phyloP scores from a whole-genome alignment of 371 early-diverging fungal genomes.

The Actinomortierella ambigua region DNA sequence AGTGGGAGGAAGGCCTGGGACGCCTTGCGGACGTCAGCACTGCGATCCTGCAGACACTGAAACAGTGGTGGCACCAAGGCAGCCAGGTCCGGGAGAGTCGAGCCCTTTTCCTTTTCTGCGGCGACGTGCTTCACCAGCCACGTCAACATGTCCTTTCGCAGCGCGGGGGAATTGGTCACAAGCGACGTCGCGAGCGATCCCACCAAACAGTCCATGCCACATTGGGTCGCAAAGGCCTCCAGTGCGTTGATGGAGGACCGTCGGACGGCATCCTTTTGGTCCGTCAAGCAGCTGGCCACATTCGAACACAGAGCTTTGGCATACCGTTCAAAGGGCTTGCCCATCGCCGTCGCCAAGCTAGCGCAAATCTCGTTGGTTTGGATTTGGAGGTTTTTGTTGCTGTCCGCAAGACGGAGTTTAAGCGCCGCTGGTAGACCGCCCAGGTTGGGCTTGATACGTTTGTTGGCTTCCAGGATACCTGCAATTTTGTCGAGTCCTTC shows the following conservation, averaged over 20 bases:
- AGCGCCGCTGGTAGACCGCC: constrained; percentile 84
- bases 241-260: constrained; percentile 76
- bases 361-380: constrained; percentile 77
- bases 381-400: constrained; percentile 87
- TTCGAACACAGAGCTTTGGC: constrained; percentile 61
- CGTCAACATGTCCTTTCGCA: constrained; percentile 86
- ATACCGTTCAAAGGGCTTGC: constrained; percentile 83
- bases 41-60: constrained; percentile 86
- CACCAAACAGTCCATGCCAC: constrained; percentile 72
- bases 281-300: constrained; percentile 75
- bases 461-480: constrained; percentile 77
- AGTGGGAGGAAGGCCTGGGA: constrained; percentile 73
- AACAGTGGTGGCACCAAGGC: constrained; percentile 73
- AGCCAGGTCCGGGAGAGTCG: constrained; percentile 61
- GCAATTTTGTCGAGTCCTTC: constrained; percentile 88
- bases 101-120: constrained; percentile 51
- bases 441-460: constrained; percentile 81
- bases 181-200: constrained; percentile 68
- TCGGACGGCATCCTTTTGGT: constrained; percentile 90
- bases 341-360: constrained; percentile 77
- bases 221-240: constrained; percentile 68
- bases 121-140: constrained; percentile 62
- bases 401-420: constrained; percentile 83
- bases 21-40: constrained; percentile 86
- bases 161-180: constrained; percentile 72